Percentiles rank a stretch among this genome's conserved stretches.
These are phyloP conservation scores for Austroboletus olivaceoglutinosus DNA, from an alignment of 1,284 basidiomycete genomes.

Conservation along the genomic window DNA sequence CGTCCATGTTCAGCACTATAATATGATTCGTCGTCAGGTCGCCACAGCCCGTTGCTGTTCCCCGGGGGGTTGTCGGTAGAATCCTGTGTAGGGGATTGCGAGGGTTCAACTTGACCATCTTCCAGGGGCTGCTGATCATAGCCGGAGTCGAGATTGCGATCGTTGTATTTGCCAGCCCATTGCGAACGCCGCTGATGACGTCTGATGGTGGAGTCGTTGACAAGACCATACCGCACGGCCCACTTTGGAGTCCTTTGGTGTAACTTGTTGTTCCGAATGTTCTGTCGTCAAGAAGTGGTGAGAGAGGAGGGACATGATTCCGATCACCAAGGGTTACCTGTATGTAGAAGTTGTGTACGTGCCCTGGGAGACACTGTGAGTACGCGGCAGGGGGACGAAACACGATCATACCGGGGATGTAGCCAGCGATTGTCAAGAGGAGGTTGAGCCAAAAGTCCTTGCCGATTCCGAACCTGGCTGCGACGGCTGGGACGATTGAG, in stretches of 20 bases:
- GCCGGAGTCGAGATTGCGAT: slow-evolving; percentile 72
- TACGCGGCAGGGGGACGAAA: neutral
- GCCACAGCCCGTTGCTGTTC: slow-evolving; percentile 60
- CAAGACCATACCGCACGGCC: slow-evolving; percentile 86
- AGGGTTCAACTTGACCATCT: slow-evolving; percentile 62
- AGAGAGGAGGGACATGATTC: slow-evolving; percentile 1
- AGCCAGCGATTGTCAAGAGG: slow-evolving; percentile 86
- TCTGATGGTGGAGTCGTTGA: slow-evolving; percentile 73
- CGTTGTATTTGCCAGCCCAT: slow-evolving; percentile 86
- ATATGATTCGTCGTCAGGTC: slow-evolving; percentile 66
- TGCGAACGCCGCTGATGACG: slow-evolving; percentile 78
- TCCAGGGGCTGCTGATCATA: slow-evolving; percentile 71
- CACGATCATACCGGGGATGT: slow-evolving; percentile 70
- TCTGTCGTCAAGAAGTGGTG: slow-evolving; percentile 46
- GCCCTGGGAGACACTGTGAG: slow-evolving; percentile 48
- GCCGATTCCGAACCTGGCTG: slow-evolving; percentile 92
- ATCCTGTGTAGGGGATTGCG: slow-evolving; percentile 10
- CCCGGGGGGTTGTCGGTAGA: slow-evolving; percentile 25
- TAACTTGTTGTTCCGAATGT: slow-evolving; percentile 94
- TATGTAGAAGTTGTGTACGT: slow-evolving; percentile 90
- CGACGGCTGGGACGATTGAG: slow-evolving; percentile 65
- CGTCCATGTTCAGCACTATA: slow-evolving; percentile 52
- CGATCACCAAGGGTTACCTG: slow-evolving; percentile 49
- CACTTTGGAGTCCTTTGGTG: slow-evolving; percentile 90
- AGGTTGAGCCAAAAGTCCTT: slow-evolving; percentile 92